These are phyloP conservation scores for Rhodotorula sp. DNA, from an alignment of 1,284 basidiomycete genomes.

Conservation along the genomic window DNA sequence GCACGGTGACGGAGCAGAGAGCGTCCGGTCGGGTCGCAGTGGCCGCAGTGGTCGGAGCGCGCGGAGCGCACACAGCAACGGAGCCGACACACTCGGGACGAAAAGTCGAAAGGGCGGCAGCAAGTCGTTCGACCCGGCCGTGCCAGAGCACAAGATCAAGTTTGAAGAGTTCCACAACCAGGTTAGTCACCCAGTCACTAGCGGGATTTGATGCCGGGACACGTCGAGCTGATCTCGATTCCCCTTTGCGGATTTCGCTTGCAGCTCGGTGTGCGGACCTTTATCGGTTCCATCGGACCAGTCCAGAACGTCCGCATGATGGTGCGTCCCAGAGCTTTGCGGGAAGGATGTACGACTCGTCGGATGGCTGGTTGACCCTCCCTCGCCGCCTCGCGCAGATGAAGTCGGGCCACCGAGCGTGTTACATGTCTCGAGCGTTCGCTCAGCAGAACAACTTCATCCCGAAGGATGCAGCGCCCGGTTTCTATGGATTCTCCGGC, in stretches of 20 bases:
- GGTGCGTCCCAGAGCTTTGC: conserved; percentile 57
- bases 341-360: not conserved
- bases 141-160: conserved; percentile 66
- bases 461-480: conserved; percentile 69
- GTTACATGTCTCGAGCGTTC: conserved; percentile 93
- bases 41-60: conserved; percentile 18
- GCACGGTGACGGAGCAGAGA: not conserved
- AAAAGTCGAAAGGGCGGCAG: conserved; percentile 3
- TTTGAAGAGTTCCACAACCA: conserved; percentile 82
- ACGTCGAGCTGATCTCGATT: too few relatives aligned
- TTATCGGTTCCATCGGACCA: conserved; percentile 85
- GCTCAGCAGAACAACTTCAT: conserved; percentile 87
- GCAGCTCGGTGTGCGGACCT: conserved; percentile 76
- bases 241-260: conserved; percentile 23
- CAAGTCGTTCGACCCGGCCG: conserved; percentile 45
- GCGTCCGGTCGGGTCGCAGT: conserved; percentile 11
- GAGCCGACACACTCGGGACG: not conserved
- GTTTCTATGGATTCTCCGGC: conserved; percentile 80
- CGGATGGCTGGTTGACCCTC: not conserved
- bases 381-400: conserved; percentile 49
- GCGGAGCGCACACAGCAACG: conserved; percentile 12
- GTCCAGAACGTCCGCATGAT: conserved; percentile 63
- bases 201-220: not conserved
- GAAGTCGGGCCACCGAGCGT: conserved; percentile 88
- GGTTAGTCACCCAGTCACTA: conserved; percentile 10